Base-by-base conservation (phyloP, 768 basidiomycete genomes). In the Sarcodon sp. region DNA sequence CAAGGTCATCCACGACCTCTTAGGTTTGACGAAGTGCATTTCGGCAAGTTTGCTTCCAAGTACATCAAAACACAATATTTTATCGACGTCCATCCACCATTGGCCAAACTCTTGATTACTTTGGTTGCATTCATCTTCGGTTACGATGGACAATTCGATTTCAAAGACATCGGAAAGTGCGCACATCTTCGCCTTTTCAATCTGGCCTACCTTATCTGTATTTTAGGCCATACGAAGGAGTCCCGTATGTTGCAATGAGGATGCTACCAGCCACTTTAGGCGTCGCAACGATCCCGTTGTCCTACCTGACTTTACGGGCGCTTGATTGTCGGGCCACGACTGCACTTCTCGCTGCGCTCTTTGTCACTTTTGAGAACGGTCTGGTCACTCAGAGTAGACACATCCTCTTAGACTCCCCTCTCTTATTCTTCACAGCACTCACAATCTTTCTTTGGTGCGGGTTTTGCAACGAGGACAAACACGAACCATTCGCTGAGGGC, bases 21-120 rank as follows among this genome's bases (percentile, higher is more conserved):
- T 57, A 96, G 93, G 38, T 98, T 98, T 63, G 94, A 98, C 61
- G 94, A 98, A 64, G 94, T 97, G 0, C 94, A 98, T 62, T 98
- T 98, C 63, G 94, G 94, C 51, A 96, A 96, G 64, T 98, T 98
- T 60, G 91, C 94, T 6, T 73, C 78, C 43, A 87, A 87, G 60
- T 98, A 98, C 61, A 87, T 97, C 72, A 88, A 88, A 70, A 83
- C 85, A 35, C 76, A 81, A 53, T 92, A 89, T 64, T 91, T 86
- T 58, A 83, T 87, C 59, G 96, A 99, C 62, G 94, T 99, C 2
- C 96, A 99, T 59, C 96, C 96, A 0, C 96, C 96, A 3, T 71
- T 99, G 13, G 96, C 96, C 6, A 99, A 98, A 59, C 72, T 99
- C 27, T 70, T 99, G 46, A 92, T 99, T 55, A 97, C 94, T 0